Base-by-base conservation (phyloP, 805 yeast genomes). In the Torulaspora delbrueckii region DNA sequence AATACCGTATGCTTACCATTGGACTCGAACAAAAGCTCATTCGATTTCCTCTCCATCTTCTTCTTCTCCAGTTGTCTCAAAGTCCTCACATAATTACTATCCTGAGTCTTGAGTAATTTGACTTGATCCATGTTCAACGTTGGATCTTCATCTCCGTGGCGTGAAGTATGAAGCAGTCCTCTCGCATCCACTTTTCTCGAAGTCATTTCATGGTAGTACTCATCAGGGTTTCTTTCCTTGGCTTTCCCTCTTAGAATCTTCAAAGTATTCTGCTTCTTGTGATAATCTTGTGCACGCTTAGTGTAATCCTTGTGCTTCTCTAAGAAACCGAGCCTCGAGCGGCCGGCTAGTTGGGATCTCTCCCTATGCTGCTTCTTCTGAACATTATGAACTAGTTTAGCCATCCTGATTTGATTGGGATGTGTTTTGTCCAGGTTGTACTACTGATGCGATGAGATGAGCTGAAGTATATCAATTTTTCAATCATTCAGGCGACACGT, bases 291-390 rank as follows among this genome's bases (percentile, higher is more conserved):
- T 0, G 96, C 91, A 55, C 89, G 77, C 37, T 79, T 78, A 53
- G 72, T 77, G 62, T 85, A 85, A 63, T 85, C 95, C 66, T 85
- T 84, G 73, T 93, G 93, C 76, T 93, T 93, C 68, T 93, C 99
- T 37, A 93, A 74, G 28, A 90, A 79, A 34, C 99, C 99, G 66
- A 76, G 81, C 62, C 77, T 77, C 56, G 78, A 71, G 47, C 99
- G 75, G 37, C 77, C 81, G 38, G 72, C 73, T 1, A 91, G 85
- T 68, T 93, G 99, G 5, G 96, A 78, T 59, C 99, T 79, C 71
- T 93, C 99, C 47, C 89, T 74, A 61, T 93, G 99, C 72, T 93
- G 98, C 62, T 88, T 93, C 73, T 95, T 93, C 67, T 91, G 97
- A 8, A 91, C 82, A 60, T 88, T 86, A 65, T 90, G 97, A 9